These are phyloP conservation scores for Apiotrichum domesticum DNA, from an alignment of 1,284 basidiomycete species.

Conservation along the genomic window DNA sequence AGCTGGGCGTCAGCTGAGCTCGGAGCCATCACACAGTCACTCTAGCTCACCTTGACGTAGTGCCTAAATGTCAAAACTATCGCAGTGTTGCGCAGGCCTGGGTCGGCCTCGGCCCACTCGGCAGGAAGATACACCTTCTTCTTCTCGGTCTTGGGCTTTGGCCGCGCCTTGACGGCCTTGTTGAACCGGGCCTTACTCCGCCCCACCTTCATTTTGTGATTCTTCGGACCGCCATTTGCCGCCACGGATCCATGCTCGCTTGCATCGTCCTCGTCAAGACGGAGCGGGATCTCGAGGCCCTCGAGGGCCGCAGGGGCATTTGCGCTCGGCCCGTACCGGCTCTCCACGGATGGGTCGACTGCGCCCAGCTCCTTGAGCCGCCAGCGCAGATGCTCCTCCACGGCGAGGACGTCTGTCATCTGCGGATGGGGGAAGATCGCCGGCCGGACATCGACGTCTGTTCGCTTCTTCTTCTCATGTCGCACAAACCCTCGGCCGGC, in stretches of 20 bases:
- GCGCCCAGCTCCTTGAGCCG: slow-evolving; percentile 46
- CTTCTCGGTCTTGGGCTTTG: slow-evolving; percentile 15
- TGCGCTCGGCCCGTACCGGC: slow-evolving; percentile 39
- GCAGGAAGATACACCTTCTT: slow-evolving; percentile 36
- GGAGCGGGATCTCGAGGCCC: slow-evolving; percentile 26
- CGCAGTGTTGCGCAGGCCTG: slow-evolving; percentile 42
- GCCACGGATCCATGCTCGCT: slow-evolving; percentile 5
- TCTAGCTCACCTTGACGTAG: slow-evolving; percentile 43
- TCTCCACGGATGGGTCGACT: slow-evolving; percentile 38
- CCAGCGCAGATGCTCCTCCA: slow-evolving; percentile 47
- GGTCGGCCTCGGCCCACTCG: slow-evolving; percentile 41
- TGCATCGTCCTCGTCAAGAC: slow-evolving; percentile 21
- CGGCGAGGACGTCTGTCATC: slow-evolving; percentile 47
- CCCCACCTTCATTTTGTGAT: slow-evolving; percentile 15
- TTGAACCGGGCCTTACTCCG: slow-evolving; percentile 18
- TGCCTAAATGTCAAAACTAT: slow-evolving; percentile 45
- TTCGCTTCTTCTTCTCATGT: slow-evolving; percentile 21
- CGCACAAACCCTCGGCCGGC: slow-evolving; percentile 36
- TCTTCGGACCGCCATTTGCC: slow-evolving; percentile 18
- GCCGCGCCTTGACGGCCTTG: slow-evolving; percentile 19
- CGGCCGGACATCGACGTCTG: slow-evolving; percentile 5
- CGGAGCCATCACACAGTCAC: too few relatives aligned
- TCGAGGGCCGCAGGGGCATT: slow-evolving; percentile 37
- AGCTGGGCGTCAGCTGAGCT: slow-evolving; percentile 10
- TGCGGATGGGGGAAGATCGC: slow-evolving; percentile 44